These are phyloP conservation scores for Arthrobotrys sinensis DNA, from an alignment of 2,329 filamentous ascomycete species.

Conservation along the genomic window DNA sequence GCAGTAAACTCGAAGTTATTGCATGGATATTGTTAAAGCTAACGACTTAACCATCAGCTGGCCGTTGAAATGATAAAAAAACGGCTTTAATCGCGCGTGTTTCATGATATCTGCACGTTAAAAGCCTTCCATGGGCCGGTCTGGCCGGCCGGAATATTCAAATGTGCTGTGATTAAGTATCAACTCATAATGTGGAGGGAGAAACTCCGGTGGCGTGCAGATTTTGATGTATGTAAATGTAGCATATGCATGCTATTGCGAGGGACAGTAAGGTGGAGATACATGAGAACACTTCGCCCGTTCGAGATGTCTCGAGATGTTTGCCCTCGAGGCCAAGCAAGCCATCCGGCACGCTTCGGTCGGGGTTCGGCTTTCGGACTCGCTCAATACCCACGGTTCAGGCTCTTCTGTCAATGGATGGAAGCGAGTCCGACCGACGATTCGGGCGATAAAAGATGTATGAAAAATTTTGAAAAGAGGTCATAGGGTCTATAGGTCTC, in stretches of 20 bases:
- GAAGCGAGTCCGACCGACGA: constrained; percentile 18
- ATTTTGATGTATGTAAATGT: constrained; percentile 14
- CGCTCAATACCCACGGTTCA: constrained; percentile 16
- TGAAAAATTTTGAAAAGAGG: constrained; percentile 22
- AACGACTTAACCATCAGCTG: constrained; percentile 14
- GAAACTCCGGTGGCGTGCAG: constrained; percentile 23
- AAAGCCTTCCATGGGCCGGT: constrained; percentile 11
- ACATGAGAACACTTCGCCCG: background rate
- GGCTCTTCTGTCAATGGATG: background rate
- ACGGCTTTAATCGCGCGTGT: constrained; percentile 40
- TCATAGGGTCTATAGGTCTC: constrained; percentile 42
- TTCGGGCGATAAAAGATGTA: constrained; percentile 25
- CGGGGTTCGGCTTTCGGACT: constrained; percentile 35
- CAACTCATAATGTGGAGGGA: background rate
- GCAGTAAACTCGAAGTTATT: constrained; percentile 4
- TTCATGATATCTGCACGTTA: constrained; percentile 31
- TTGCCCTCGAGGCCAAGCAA: constrained; percentile 1
- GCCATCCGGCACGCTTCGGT: constrained; percentile 29
- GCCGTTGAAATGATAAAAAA: constrained; percentile 17
- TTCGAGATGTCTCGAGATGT: constrained; percentile 16
- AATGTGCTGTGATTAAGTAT: background rate
- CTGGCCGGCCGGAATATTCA: constrained; percentile 25
- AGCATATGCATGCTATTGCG: background rate
- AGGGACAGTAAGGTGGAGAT: background rate
- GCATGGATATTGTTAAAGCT: constrained; percentile 48